Conservation (phyloP, 1,284 basidiomycete species). For the Sanghuangporus weigelae region DNA sequence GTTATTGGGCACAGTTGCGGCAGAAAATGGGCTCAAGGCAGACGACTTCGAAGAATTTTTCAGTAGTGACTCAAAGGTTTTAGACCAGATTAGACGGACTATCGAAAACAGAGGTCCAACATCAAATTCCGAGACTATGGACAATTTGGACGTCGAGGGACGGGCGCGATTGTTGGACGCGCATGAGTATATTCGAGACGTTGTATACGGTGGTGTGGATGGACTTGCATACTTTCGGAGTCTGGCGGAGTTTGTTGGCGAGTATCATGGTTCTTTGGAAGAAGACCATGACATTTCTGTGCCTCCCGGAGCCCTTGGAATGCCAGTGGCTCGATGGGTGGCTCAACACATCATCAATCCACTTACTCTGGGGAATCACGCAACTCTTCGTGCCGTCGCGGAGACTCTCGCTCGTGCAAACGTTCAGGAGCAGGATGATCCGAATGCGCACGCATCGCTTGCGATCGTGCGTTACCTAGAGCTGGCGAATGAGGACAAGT, state of each 20-base stretch:
- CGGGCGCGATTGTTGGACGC: constrained; percentile 47
- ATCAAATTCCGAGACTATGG: neutral
- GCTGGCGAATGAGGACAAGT: constrained; percentile 29
- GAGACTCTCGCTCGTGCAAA: constrained; percentile 15
- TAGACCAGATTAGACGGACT: constrained; percentile 26
- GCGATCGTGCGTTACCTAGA: constrained; percentile 17
- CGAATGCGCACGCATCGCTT: neutral
- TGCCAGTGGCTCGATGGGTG: constrained; percentile 52
- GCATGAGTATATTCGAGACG: constrained; percentile 57
- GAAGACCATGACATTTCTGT: constrained; percentile 11
- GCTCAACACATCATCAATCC: constrained; percentile 53
- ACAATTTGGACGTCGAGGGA: constrained; percentile 16
- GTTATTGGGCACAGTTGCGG: constrained; percentile 42
- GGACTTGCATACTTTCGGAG: constrained; percentile 70
- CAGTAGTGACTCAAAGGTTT: constrained; percentile 33
- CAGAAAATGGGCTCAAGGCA: constrained; percentile 40
- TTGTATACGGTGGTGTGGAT: constrained; percentile 71
- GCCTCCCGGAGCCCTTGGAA: constrained; percentile 28
- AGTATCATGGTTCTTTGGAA: constrained; percentile 19
- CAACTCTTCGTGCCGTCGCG: constrained; percentile 29
- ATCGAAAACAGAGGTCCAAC: constrained; percentile 20
- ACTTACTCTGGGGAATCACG: constrained; percentile 53
- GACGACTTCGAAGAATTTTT: constrained; percentile 29
- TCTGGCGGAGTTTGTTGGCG: constrained; percentile 59
- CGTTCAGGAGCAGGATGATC: neutral